Conservation (phyloP, 1,284 basidiomycete species). For the Heterobasidion occidentale region DNA sequence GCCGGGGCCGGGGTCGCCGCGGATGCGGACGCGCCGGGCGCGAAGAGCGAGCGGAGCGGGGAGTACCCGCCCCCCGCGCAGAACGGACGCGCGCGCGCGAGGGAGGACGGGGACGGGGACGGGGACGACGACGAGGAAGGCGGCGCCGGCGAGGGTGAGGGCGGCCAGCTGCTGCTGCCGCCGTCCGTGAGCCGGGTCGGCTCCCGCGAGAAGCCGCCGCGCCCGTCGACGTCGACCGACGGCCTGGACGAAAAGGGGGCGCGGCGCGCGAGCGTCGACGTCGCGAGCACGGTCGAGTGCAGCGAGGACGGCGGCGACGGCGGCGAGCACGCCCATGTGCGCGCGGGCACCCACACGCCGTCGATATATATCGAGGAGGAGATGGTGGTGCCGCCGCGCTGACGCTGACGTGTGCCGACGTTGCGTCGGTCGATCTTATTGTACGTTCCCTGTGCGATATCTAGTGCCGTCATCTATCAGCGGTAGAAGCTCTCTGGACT, state of each 20-base stretch:
- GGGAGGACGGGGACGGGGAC: not conserved
- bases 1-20: no score
- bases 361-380: slow-evolving; percentile 23
- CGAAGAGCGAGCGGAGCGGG: not conserved
- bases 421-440: not conserved
- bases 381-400: slow-evolving; percentile 22
- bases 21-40: no score
- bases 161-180: not conserved
- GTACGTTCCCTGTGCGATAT: not conserved
- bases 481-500: no score
- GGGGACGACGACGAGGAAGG: not conserved
- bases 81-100: not conserved
- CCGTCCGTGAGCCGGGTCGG: not conserved
- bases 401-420: no score
- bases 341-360: no score
- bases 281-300: no score
- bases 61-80: not conserved
- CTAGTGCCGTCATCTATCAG: not conserved
- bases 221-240: no score
- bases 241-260: no score
- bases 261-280: no score
- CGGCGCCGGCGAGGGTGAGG: not conserved
- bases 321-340: no score
- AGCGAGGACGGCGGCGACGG: no score
- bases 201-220: no score